Conservation (phyloP, 164 flowering plant genomes). For the Umbilicus rupestris region DNA sequence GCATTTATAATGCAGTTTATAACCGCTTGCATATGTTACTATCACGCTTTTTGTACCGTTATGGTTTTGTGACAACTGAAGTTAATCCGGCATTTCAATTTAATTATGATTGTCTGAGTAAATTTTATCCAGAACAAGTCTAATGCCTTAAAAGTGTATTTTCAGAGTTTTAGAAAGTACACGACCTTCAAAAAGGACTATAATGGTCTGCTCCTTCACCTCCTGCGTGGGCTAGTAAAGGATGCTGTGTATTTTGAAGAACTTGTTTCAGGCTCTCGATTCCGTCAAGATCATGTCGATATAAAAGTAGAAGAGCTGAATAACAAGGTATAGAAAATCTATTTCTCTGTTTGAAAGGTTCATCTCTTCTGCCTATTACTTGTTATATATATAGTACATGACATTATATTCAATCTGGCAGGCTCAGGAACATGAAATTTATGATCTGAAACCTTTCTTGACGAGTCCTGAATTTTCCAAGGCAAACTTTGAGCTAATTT, state of each 20-base stretch:
- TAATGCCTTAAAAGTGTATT: slow-evolving; percentile 8
- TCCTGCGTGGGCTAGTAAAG: slow-evolving; percentile 75
- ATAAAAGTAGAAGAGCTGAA: slow-evolving; percentile 71
- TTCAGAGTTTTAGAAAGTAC: slow-evolving; percentile 85
- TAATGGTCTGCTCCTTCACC: slow-evolving; percentile 57
- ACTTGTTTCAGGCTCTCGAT: slow-evolving; percentile 51
- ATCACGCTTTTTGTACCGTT: neutral
- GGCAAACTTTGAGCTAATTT: slow-evolving; percentile 52
- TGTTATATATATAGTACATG: too few relatives aligned
- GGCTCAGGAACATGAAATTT: slow-evolving; percentile 74
- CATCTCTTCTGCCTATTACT: neutral
- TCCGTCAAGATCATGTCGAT: slow-evolving; percentile 43
- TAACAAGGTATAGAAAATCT: slow-evolving; percentile 47
- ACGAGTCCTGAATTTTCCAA: slow-evolving; percentile 41
- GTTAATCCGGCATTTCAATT: neutral
- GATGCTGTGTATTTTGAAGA: slow-evolving; percentile 80
- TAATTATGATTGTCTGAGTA: neutral
- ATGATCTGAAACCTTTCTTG: slow-evolving; percentile 68
- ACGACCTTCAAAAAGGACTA: slow-evolving; percentile 91
- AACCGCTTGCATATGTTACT: too few relatives aligned
- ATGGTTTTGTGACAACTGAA: neutral
- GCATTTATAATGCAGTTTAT: too few relatives aligned
- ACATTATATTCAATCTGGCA: slow-evolving; percentile 20
- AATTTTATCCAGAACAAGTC: neutral
- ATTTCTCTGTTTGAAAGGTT: neutral